These are phyloP conservation scores for Plasmodium gaboni DNA, from an alignment of 169 alveolate genomes.

Conservation along the genomic window DNA sequence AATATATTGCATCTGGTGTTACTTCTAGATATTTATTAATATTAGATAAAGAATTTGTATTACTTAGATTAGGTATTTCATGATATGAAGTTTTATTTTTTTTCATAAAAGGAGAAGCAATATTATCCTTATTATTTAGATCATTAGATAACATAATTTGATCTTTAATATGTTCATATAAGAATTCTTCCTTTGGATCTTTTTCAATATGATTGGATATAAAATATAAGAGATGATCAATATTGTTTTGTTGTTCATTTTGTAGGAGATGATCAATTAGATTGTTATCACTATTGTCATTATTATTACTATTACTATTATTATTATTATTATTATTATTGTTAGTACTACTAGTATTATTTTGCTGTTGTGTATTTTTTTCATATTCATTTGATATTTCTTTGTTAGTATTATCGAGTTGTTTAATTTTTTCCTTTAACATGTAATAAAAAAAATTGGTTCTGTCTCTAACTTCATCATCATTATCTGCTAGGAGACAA, in stretches of 20 bases:
- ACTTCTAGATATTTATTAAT: conserved; percentile 21
- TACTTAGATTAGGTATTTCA: conserved; percentile 17
- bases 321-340: neutral
- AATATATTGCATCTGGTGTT: conserved; percentile 3
- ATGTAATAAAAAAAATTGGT: conserved; percentile 78
- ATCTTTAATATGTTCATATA: conserved; percentile 16
- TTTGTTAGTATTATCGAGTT: neutral
- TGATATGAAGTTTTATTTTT: conserved; percentile 23
- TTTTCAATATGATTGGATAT: conserved; percentile 40
- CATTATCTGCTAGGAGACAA: conserved; percentile 81
- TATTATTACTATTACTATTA: neutral
- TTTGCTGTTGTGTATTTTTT: no score
- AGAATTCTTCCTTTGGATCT: conserved; percentile 12
- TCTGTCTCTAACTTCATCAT: conserved; percentile 88
- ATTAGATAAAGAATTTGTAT: neutral
- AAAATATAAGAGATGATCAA: conserved; percentile 14
- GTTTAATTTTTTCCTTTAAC: conserved; percentile 28
- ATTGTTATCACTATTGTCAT: no score
- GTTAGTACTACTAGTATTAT: neutral
- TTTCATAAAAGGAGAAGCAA: neutral
- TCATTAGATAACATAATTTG: conserved; percentile 14
- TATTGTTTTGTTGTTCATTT: neutral
- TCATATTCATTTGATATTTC: neutral
- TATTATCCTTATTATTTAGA: neutral
- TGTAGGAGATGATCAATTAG: conserved; percentile 12